Percentiles rank a stretch among this genome's conserved stretches.
Evolutionary conservation across 148 eudicot genomes (phyloP).

Genomic region (Amaranthus cruentus): DNA sequence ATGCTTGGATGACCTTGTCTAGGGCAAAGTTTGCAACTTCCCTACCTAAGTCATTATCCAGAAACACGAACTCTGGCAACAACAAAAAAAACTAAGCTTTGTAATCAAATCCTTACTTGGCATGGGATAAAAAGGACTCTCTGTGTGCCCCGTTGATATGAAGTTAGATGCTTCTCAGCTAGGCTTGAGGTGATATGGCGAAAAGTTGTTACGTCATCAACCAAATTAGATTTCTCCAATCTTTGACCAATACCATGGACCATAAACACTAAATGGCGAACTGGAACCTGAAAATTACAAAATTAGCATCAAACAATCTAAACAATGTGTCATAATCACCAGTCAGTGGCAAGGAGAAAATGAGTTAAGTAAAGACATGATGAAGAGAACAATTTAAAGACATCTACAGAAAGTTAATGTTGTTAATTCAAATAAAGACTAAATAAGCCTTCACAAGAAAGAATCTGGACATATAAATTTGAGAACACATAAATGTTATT

Average conservation of each 20-base stretch:
- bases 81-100: not conserved
- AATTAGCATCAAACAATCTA: not conserved
- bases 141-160: slow-evolving; percentile 72
- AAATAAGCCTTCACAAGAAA: slow-evolving; percentile 8
- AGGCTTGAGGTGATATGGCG: slow-evolving; percentile 72
- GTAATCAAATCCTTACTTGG: slow-evolving; percentile 48
- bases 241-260: slow-evolving; percentile 99
- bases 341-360: not conserved
- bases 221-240: slow-evolving; percentile 85
- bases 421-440: not conserved
- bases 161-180: slow-evolving; percentile 81
- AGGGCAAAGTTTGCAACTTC: too few relatives aligned
- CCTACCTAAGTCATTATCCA: too few relatives aligned
- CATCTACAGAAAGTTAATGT: not conserved
- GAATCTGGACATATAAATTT: not conserved
- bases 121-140: slow-evolving; percentile 95
- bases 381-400: slow-evolving; percentile 1
- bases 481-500: too few relatives aligned
- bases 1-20: too few relatives aligned
- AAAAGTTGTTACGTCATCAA: slow-evolving; percentile 83
- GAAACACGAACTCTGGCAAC: not conserved
- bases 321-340: not conserved
- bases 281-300: slow-evolving; percentile 64
- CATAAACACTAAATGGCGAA: slow-evolving; percentile 94
- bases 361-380: not conserved